A percentile compares a stretch with the other conserved stretches of the same genome.
Evolutionary conservation across 2,329 filamentous ascomycete genomes (phyloP).

Genomic region (Aspergillus brunneoviolaceus): DNA sequence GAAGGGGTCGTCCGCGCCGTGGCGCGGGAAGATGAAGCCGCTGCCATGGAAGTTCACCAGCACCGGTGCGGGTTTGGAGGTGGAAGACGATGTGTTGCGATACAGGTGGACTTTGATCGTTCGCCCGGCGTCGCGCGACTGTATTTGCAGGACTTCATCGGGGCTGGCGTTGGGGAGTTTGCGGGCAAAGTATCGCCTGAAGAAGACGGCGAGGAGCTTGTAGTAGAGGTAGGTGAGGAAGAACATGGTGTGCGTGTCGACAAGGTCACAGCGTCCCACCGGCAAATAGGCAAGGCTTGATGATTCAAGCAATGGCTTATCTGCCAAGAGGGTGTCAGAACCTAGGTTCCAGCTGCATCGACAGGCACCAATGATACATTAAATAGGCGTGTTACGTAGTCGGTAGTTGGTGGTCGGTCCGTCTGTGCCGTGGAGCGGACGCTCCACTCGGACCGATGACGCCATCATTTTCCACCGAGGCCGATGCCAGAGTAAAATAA

Average conservation of each 20-base stretch:
- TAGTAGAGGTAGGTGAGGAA: constrained; percentile 23
- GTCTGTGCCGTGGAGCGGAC: not conserved
- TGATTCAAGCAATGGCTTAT: not conserved
- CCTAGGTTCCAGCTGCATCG: not conserved
- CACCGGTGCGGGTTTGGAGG: constrained; percentile 25
- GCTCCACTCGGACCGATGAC: not conserved
- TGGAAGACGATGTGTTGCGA: constrained; percentile 13
- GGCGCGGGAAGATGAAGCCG: constrained; percentile 34
- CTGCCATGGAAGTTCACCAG: constrained; percentile 38
- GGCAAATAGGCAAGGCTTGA: not conserved
- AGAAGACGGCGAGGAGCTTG: constrained; percentile 21
- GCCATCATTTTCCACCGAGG: not conserved
- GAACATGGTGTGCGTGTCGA: constrained; percentile 16
- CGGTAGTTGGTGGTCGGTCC: not conserved
- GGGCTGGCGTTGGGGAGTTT: constrained; percentile 12
- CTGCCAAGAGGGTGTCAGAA: not conserved
- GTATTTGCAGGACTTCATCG: constrained; percentile 30
- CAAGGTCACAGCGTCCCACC: not conserved
- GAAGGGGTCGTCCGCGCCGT: constrained; percentile 34
- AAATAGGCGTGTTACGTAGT: not conserved
- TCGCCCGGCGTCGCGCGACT: constrained; percentile 30
- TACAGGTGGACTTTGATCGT: constrained; percentile 36
- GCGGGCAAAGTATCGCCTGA: constrained; percentile 14
- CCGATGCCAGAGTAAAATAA: not conserved
- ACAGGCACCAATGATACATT: not conserved